Percentiles rank a stretch among this genome's conserved stretches.
Conservation (phyloP, 441 rosid genomes). For the Flueggea neowawraea region DNA sequence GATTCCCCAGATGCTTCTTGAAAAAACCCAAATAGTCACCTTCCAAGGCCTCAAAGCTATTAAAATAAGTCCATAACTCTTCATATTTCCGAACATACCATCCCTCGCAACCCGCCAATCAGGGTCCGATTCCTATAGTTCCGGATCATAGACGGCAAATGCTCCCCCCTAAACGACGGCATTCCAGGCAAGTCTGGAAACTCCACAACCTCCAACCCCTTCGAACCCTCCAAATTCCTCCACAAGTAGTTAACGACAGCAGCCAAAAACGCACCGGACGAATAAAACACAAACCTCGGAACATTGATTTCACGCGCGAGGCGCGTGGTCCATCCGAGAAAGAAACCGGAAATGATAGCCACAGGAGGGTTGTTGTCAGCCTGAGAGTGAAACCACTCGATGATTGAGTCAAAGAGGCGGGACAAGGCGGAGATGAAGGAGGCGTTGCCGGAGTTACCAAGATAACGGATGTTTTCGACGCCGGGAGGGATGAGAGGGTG, state of each 20-base stretch:
- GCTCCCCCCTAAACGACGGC: slow-evolving; percentile 38
- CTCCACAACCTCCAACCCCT: slow-evolving; percentile 15
- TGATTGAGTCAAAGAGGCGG: slow-evolving; percentile 33
- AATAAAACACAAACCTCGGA: slow-evolving; percentile 44
- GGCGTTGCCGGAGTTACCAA: slow-evolving; percentile 35
- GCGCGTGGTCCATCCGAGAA: slow-evolving; percentile 58
- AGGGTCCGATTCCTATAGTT: slow-evolving; percentile 20
- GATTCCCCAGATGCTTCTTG: slow-evolving; percentile 25
- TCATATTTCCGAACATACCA: slow-evolving; percentile 17
- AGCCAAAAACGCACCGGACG: slow-evolving; percentile 26
- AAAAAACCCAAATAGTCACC: slow-evolving; percentile 25
- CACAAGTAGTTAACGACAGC: slow-evolving; percentile 27
- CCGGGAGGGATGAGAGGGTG: slow-evolving; percentile 45
- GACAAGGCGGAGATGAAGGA: slow-evolving; percentile 33
- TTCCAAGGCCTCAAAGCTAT: slow-evolving; percentile 36
- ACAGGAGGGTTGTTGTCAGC: slow-evolving; percentile 32
- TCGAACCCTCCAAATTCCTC: slow-evolving; percentile 10
- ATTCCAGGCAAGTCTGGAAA: slow-evolving; percentile 38
- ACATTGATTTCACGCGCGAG: slow-evolving; percentile 32
- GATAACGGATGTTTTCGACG: slow-evolving; percentile 42
- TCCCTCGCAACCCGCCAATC: slow-evolving; percentile 26
- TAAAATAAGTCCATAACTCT: slow-evolving; percentile 42
- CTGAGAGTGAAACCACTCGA: slow-evolving; percentile 44
- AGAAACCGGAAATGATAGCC: slow-evolving; percentile 58
- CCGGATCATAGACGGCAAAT: slow-evolving; percentile 39